phyloP scores from a whole-genome alignment of 2,329 filamentous ascomycete genomes.

The Diaporthe citrichinensis region DNA sequence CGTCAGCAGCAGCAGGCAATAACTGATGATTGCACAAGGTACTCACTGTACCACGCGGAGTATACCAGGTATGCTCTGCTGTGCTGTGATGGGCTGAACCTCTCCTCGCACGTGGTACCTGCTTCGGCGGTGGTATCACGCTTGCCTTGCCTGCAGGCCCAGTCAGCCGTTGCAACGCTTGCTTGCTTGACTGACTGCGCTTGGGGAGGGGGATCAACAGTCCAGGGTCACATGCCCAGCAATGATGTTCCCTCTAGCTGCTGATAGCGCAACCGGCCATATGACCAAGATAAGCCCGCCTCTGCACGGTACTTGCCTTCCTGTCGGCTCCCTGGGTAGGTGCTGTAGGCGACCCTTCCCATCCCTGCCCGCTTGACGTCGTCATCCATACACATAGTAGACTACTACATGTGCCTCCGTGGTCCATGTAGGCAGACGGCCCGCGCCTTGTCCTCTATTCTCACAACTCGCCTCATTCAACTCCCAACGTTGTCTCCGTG shows the following conservation, averaged over 20 bases:
- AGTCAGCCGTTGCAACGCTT: background rate
- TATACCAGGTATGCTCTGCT: background rate
- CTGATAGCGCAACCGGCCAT: conserved; percentile 10
- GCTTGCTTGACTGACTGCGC: background rate
- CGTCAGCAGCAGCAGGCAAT: background rate
- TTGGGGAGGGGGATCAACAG: background rate
- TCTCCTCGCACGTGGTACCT: background rate
- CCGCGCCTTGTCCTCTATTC: background rate
- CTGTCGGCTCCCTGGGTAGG: background rate
- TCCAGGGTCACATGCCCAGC: conserved; percentile 19
- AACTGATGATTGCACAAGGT: background rate
- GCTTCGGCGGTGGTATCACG: conserved; percentile 5
- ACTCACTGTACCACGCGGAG: no score
- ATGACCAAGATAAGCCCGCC: conserved; percentile 26
- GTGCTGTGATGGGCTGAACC: background rate
- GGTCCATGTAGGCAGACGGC: conserved; percentile 6
- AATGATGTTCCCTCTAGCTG: conserved; percentile 8
- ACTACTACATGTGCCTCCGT: conserved; percentile 24
- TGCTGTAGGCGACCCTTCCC: background rate
- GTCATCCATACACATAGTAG: conserved; percentile 24
- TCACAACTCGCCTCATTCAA: conserved; percentile 2
- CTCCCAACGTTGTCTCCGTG: background rate
- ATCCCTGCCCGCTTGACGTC: conserved; percentile 28
- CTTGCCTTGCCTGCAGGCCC: background rate
- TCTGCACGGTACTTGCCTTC: background rate